Evolutionary conservation across 495 filamentous ascomycete species (phyloP).

Genomic region (Hyaloscypha finlandica): DNA sequence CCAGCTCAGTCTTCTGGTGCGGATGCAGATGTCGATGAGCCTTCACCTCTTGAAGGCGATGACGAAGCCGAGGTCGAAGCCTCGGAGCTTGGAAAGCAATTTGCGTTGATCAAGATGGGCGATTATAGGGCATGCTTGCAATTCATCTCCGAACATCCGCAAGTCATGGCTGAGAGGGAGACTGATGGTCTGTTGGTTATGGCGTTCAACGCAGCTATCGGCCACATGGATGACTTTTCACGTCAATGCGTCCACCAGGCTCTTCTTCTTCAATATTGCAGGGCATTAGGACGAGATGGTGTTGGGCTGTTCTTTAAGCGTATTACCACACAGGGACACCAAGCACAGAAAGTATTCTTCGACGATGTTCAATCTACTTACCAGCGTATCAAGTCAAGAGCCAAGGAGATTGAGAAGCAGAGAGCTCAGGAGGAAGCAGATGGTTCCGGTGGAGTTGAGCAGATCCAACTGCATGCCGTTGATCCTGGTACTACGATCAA

Average conservation of each 20-base stretch:
- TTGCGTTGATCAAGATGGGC: constrained; percentile 73
- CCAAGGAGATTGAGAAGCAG: constrained; percentile 71
- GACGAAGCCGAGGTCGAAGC: constrained; percentile 75
- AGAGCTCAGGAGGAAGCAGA: constrained; percentile 65
- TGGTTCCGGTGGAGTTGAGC: constrained; percentile 71
- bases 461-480: constrained; percentile 96
- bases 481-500: constrained; percentile 92
- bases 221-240: constrained; percentile 72
- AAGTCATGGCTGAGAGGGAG: constrained; percentile 81
- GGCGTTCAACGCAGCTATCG: constrained; percentile 84
- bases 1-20: constrained; percentile 49
- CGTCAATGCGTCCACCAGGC: constrained; percentile 93
- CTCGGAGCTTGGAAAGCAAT: constrained; percentile 72
- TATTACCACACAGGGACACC: constrained; percentile 87
- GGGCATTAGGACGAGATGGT: constrained; percentile 83
- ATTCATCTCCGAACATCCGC: constrained; percentile 74
- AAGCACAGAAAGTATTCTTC: constrained; percentile 87
- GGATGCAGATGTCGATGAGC: constrained; percentile 61
- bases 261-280: constrained; percentile 90
- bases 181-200: constrained; percentile 88
- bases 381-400: constrained; percentile 72
- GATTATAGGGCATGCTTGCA: constrained; percentile 72
- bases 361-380: constrained; percentile 93
- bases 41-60: constrained; percentile 50
- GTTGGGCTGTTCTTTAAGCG: constrained; percentile 94